A percentile compares a stretch with the other conserved stretches of the same genome.
Evolutionary conservation across 768 basidiomycete genomes (phyloP).

Genomic region (Coprinopsis strossmayeri): DNA sequence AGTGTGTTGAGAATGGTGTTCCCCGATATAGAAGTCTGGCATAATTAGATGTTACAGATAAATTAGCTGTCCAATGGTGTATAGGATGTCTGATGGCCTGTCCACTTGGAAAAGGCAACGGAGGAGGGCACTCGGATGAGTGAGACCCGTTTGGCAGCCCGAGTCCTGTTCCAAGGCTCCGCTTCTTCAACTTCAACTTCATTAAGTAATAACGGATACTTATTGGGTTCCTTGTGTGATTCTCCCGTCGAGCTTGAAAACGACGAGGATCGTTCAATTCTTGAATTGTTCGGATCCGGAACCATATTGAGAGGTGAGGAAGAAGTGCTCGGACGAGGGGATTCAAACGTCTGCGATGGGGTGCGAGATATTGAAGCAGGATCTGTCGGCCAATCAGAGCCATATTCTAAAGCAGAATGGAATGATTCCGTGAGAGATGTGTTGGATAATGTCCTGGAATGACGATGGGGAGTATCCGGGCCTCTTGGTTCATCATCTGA

Average conservation of each 20-base stretch:
- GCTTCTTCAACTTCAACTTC: constrained; percentile 61
- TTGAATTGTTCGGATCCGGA: constrained; percentile 15
- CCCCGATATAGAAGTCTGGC: no score
- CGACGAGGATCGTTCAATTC: constrained; percentile 13
- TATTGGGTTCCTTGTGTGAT: constrained; percentile 1
- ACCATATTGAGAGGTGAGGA: constrained; percentile 25
- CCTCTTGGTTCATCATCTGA: no score
- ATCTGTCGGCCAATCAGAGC: constrained; percentile 37
- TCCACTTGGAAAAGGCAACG: constrained; percentile 6
- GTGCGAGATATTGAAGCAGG: constrained; percentile 24
- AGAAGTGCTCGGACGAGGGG: constrained; percentile 28
- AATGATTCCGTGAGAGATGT: constrained; percentile 51
- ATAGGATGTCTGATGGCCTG: not conserved
- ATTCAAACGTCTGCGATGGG: constrained; percentile 25
- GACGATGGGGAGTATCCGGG: no score
- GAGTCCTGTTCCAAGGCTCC: constrained; percentile 86
- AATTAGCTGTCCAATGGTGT: constrained; percentile 1
- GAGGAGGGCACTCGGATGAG: constrained; percentile 65
- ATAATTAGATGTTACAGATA: constrained; percentile 2
- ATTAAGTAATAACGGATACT: constrained; percentile 25
- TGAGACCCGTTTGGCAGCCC: constrained; percentile 80
- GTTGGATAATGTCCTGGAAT: constrained; percentile 21
- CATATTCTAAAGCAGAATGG: constrained; percentile 60
- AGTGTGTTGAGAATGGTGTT: no score
- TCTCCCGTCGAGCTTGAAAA: constrained; percentile 12